Conservation (phyloP, 768 basidiomycete genomes). For the Lactarius sanguifluus region DNA sequence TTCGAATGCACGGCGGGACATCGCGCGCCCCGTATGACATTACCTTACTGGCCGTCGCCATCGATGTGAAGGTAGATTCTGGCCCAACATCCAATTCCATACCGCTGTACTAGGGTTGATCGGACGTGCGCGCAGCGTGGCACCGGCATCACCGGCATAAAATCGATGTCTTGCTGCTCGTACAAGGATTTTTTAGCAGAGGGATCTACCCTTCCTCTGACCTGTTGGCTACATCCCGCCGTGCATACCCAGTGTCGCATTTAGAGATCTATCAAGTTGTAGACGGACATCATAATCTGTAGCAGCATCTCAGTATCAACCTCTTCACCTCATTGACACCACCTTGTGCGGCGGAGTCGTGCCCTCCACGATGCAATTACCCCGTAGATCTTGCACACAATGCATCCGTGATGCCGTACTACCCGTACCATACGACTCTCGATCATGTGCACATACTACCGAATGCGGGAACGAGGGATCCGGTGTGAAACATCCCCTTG, state of each 20-base stretch:
- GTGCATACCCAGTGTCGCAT: no score
- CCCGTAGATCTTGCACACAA: no score
- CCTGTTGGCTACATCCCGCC: no score
- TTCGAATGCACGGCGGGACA: not conserved
- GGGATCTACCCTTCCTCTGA: no score
- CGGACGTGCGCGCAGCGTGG: not conserved
- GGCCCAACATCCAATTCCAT: not conserved
- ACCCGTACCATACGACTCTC: no score
- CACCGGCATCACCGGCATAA: not conserved
- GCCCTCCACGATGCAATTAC: conserved; percentile 35
- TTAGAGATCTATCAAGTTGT: no score
- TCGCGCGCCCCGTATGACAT: not conserved
- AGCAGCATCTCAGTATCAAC: no score
- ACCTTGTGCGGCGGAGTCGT: no score
- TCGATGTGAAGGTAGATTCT: not conserved
- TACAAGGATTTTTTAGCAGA: not conserved
- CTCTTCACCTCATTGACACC: no score
- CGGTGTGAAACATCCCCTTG: conserved; percentile 49
- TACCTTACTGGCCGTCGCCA: not conserved
- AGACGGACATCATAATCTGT: not conserved
- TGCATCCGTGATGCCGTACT: no score
- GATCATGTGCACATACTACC: no score
- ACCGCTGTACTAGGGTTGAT: not conserved
- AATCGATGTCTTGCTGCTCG: not conserved
- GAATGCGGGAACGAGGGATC: no score